phyloP scores from a whole-genome alignment of 2,329 filamentous ascomycete genomes.

The Acrodontium crateriforme region DNA sequence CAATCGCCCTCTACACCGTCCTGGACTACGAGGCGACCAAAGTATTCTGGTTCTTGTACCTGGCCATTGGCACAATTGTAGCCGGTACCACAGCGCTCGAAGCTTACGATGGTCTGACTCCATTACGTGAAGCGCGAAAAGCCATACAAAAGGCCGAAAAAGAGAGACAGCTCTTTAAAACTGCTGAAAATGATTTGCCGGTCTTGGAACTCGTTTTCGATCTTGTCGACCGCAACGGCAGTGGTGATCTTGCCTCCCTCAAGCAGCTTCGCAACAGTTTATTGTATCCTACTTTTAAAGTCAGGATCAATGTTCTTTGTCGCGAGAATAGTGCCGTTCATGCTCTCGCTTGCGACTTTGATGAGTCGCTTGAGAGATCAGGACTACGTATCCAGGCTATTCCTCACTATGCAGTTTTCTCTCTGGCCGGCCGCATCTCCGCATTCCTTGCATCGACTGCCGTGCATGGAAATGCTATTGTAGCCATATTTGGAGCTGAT shows the following conservation, averaged over 20 bases:
- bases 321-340: background rate
- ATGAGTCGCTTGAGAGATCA: background rate
- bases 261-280: slow-evolving; percentile 2
- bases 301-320: slow-evolving; percentile 7
- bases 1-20: slow-evolving; percentile 10
- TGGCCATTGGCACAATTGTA: slow-evolving; percentile 8
- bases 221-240: slow-evolving; percentile 1
- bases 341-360: background rate
- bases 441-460: slow-evolving; percentile 3
- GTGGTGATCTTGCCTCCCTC: background rate
- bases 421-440: slow-evolving; percentile 1
- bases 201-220: slow-evolving; percentile 9
- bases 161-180: slow-evolving; percentile 3
- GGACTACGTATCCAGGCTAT: background rate
- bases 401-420: slow-evolving; percentile 1
- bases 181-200: slow-evolving; percentile 5
- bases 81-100: slow-evolving; percentile 8
- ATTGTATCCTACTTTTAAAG: slow-evolving; percentile 6
- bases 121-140: slow-evolving; percentile 9
- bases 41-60: slow-evolving; percentile 12
- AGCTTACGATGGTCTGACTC: slow-evolving; percentile 10
- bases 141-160: slow-evolving; percentile 3
- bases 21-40: slow-evolving; percentile 5
- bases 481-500: slow-evolving; percentile 6
- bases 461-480: slow-evolving; percentile 2